Percentiles rank a stretch among this genome's conserved stretches.
These are phyloP conservation scores for Bipolaris zeicola DNA, from an alignment of 2,329 filamentous ascomycete species.

Conservation along the genomic window DNA sequence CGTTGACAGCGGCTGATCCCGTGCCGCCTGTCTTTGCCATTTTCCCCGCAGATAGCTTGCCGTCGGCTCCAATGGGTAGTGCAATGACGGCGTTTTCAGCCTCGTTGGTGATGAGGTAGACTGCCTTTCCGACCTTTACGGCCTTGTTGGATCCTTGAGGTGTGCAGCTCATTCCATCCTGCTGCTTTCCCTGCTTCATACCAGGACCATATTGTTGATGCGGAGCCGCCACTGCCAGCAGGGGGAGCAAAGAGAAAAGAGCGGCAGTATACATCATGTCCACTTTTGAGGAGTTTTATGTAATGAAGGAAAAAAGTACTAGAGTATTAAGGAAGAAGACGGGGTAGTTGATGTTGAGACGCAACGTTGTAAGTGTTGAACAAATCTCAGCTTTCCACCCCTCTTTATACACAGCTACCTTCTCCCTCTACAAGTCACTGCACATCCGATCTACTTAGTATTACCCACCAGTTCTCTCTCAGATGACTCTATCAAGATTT, in stretches of 20 bases:
- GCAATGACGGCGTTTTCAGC: constrained; percentile 58
- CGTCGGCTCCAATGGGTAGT: constrained; percentile 55
- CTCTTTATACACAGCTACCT: not conserved
- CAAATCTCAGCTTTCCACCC: not conserved
- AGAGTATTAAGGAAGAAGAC: not conserved
- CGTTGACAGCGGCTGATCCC: constrained; percentile 52
- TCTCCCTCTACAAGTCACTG: not conserved
- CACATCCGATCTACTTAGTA: not conserved
- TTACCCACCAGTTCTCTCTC: not conserved
- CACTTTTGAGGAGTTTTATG: not conserved
- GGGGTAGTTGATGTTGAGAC: not conserved
- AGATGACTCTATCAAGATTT: constrained; percentile 23
- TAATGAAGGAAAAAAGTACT: not conserved
- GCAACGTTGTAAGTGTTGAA: not conserved
- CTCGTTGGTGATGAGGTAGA: constrained; percentile 64
- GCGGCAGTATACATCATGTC: not conserved
- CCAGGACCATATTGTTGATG: not conserved
- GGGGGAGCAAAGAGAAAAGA: constrained; percentile 11
- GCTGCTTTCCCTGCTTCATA: not conserved
- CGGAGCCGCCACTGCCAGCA: constrained; percentile 11
- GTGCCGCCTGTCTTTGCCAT: constrained; percentile 56
- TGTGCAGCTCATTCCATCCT: constrained; percentile 5
- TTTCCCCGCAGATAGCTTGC: constrained; percentile 53
- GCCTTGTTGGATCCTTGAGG: constrained; percentile 2
- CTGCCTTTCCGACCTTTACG: constrained; percentile 49